A percentile compares a stretch with the other conserved stretches of the same genome.
These are phyloP conservation scores for Polytrichum commune DNA, from an alignment of 225 moss, liverwort and hornwort species.

Conservation along the genomic window DNA sequence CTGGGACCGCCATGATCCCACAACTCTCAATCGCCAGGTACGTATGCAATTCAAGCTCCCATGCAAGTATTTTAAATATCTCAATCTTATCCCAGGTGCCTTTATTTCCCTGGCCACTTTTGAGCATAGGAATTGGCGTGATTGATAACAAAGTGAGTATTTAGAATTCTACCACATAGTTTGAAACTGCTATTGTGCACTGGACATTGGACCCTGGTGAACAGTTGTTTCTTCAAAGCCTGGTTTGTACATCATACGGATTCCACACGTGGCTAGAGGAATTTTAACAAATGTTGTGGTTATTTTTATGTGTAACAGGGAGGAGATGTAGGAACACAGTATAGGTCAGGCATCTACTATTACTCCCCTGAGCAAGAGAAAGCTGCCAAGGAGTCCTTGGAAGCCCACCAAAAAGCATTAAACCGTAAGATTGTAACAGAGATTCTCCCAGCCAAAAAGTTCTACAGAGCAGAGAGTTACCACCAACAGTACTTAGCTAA, in stretches of 20 bases:
- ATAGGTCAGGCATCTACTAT: slow-evolving; percentile 73
- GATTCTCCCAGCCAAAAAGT: slow-evolving; percentile 68
- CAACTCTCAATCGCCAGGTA: slow-evolving; percentile 83
- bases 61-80: no score
- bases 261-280: background rate
- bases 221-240: background rate
- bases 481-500: slow-evolving; percentile 84
- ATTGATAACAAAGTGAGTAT: background rate
- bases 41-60: background rate
- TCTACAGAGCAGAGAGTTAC: slow-evolving; percentile 73
- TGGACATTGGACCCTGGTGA: no score
- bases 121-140: no score
- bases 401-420: slow-evolving; percentile 40
- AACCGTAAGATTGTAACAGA: slow-evolving; percentile 68
- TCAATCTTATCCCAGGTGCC: no score
- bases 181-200: background rate
- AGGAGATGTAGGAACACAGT: slow-evolving; percentile 78
- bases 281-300: background rate
- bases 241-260: slow-evolving; percentile 1
- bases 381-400: slow-evolving; percentile 52
- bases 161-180: background rate
- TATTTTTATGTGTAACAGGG: slow-evolving; percentile 32
- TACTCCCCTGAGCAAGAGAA: slow-evolving; percentile 79
- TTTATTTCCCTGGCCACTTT: no score
- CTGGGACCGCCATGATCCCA: slow-evolving; percentile 85